Percentiles rank a stretch among this genome's conserved stretches.
Conservation (phyloP, 2,329 filamentous ascomycete genomes). For the Xylariaceae sp. region DNA sequence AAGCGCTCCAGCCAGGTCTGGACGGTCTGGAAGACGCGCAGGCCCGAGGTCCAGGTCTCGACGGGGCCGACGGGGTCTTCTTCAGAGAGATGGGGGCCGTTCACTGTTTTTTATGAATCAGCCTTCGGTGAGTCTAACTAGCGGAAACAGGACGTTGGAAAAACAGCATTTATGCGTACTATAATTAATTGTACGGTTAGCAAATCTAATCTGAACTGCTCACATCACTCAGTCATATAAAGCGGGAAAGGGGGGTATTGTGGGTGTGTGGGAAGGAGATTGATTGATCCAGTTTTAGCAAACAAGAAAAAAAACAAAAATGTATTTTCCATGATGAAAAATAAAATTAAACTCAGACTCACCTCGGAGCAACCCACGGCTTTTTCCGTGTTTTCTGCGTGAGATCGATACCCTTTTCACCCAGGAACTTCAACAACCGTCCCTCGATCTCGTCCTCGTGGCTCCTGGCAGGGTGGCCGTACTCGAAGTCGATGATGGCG, state of each 20-base stretch:
- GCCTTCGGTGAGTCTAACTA: too few relatives aligned
- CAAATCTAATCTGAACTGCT: too few relatives aligned
- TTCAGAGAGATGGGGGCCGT: slow-evolving; percentile 5
- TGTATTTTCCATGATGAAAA: not conserved
- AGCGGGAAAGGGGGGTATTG: too few relatives aligned
- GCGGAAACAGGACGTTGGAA: too few relatives aligned
- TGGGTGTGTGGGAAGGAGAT: too few relatives aligned
- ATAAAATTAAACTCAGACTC: not conserved
- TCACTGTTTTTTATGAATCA: slow-evolving; percentile 10
- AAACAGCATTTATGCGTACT: too few relatives aligned
- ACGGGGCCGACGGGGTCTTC: too few relatives aligned
- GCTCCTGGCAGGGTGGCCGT: not conserved
- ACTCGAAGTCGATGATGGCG: not conserved
- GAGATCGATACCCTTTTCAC: too few relatives aligned
- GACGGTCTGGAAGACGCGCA: slow-evolving; percentile 18
- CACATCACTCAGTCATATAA: too few relatives aligned
- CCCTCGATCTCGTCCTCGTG: not conserved
- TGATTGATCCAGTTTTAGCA: not conserved
- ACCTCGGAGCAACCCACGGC: not conserved
- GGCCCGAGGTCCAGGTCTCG: slow-evolving; percentile 13
- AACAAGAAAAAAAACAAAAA: not conserved
- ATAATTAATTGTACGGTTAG: too few relatives aligned
- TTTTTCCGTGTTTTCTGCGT: too few relatives aligned
- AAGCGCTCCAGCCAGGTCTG: slow-evolving; percentile 14
- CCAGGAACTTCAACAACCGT: too few relatives aligned